A percentile compares a stretch with the other conserved stretches of the same genome.
Conservation (phyloP, 2,329 filamentous ascomycete genomes). For the Paraphaeosphaeria sporulosa region DNA sequence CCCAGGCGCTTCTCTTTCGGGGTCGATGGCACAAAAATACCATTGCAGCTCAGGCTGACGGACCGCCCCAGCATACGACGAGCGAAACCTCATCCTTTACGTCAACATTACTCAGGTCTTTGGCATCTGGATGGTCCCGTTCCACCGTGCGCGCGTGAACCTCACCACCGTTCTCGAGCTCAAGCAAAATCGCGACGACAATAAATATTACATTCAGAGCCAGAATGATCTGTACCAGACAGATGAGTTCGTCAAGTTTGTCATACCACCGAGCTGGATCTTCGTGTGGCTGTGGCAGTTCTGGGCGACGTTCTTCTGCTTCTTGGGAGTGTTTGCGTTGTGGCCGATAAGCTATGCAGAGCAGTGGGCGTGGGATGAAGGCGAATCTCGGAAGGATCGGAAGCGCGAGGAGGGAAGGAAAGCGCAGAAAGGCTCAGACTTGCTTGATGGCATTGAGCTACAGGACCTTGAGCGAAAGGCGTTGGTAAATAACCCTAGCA, state of each 20-base stretch:
- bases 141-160: slow-evolving; percentile 72
- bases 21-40: neutral
- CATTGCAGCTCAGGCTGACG: neutral
- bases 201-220: slow-evolving; percentile 73
- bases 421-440: neutral
- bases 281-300: slow-evolving; percentile 70
- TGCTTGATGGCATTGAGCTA: slow-evolving; percentile 21
- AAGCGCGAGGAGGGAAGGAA: slow-evolving; percentile 1
- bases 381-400: slow-evolving; percentile 10
- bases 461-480: slow-evolving; percentile 23
- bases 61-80: slow-evolving; percentile 68
- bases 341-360: slow-evolving; percentile 61
- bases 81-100: slow-evolving; percentile 72
- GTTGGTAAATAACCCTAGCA: slow-evolving; percentile 12
- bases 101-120: slow-evolving; percentile 78
- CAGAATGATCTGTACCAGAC: slow-evolving; percentile 87
- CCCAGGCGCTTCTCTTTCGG: neutral
- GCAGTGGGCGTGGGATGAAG: slow-evolving; percentile 41
- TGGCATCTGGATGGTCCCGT: slow-evolving; percentile 77
- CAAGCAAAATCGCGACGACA: slow-evolving; percentile 51
- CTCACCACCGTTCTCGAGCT: slow-evolving; percentile 75
- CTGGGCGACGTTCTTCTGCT: slow-evolving; percentile 69
- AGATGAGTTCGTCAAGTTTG: slow-evolving; percentile 77
- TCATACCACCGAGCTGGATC: slow-evolving; percentile 65
- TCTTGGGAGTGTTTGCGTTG: slow-evolving; percentile 63